Base-by-base conservation (phyloP, 129 eudicot genomes). In the Tagetes erecta region DNA sequence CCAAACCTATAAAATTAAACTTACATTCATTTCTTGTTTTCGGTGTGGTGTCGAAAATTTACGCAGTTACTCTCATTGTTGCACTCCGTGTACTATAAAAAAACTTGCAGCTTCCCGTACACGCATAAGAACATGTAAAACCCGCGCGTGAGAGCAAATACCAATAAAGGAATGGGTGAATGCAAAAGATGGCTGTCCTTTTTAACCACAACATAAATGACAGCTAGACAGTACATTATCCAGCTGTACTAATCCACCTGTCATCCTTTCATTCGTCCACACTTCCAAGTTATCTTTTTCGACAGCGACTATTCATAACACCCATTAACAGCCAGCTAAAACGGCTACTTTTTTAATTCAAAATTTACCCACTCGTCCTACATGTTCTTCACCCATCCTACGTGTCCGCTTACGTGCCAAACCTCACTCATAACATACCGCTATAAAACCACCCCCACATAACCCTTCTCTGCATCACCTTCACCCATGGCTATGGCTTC, bases 171-270 rank as follows among this genome's bases (percentile, higher is more conserved):
- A 3, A 10, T 13, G 34, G 57, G 73, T 75, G 14, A 62, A 77
- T 53, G 81, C 71, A 75, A 75, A 79, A 56, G 77, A 67, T 38
- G 49, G 38, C 52, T 55, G 83, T 64, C 80, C 83, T 76, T 80
- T 86, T 77, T 69, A 83, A 70, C 82, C 71, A 71, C 77, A 60
- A 60, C 40, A 69, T 12, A 77, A 64, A 73, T 78, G 74, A 84
- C 91, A 87, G 69, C 88, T 84, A 78, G 72, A 64, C 76, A 6
- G 51, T 67, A 71, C 63, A 44, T 33, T 14, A 11, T 3, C 92
- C 85, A 87, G 92, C 89, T 82, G 93, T 85, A 78, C 3, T 1
- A 0, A 1, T 31, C 85, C 89, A 80, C 72, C 31, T 84, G 85
- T 45, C 67, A 1, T 0, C 0, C 11, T 13, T 1, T 38, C 47